Evolutionary conservation across 768 basidiomycete genomes (phyloP).

Genomic region (Suillus variegatus): DNA sequence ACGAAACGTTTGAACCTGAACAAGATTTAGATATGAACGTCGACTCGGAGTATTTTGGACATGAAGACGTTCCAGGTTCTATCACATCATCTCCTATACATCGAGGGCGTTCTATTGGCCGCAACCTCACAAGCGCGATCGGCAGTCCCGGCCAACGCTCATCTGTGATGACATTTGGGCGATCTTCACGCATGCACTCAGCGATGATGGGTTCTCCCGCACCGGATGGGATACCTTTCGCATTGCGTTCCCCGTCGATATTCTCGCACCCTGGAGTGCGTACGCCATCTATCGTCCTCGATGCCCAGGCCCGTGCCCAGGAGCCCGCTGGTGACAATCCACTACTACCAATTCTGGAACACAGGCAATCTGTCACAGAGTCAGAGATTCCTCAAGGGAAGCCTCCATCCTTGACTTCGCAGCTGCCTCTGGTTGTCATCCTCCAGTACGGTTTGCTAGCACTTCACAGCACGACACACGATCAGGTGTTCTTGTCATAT

Average conservation of each 20-base stretch:
- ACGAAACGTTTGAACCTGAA: constrained; percentile 45
- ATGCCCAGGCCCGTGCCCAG: constrained; percentile 62
- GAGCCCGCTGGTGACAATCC: constrained; percentile 36
- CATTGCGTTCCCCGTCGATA: constrained; percentile 68
- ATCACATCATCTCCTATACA: constrained; percentile 10
- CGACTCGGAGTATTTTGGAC: constrained; percentile 44
- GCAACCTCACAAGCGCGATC: constrained; percentile 9
- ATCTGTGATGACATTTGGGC: constrained; percentile 25
- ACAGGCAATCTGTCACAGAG: constrained; percentile 30
- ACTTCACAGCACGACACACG: constrained; percentile 85
- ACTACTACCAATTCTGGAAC: constrained; percentile 51
- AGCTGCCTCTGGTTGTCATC: constrained; percentile 83
- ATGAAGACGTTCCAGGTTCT: constrained; percentile 29
- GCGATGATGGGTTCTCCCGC: constrained; percentile 35
- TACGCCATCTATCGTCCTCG: constrained; percentile 72
- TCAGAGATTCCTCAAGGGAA: constrained; percentile 50
- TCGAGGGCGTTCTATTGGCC: constrained; percentile 21
- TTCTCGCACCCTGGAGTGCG: constrained; percentile 84
- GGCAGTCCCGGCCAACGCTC: constrained; percentile 22
- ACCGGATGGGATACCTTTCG: constrained; percentile 37
- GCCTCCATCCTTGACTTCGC: constrained; percentile 65
- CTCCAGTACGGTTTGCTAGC: constrained; percentile 89
- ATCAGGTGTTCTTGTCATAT: constrained; percentile 91
- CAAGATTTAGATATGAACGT: constrained; percentile 39
- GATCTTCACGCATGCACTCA: constrained; percentile 25